phyloP scores from a whole-genome alignment of 1,284 basidiomycete species.

The Tilletia horrida region DNA sequence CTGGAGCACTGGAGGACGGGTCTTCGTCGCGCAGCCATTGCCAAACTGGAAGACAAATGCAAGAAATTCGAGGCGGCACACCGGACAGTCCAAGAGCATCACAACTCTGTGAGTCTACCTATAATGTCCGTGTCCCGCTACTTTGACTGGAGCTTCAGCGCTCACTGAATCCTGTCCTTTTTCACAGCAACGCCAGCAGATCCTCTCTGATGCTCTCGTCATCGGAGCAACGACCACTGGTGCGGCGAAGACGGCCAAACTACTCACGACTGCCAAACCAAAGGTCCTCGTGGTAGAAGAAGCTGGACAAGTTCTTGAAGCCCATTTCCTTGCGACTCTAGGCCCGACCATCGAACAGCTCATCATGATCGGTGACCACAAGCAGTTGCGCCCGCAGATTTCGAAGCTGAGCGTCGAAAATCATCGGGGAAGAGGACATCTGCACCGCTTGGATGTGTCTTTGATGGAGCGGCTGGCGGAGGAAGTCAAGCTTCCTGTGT shows the following conservation, averaged over 20 bases:
- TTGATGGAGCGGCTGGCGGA: slow-evolving; percentile 65
- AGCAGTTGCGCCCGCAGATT: slow-evolving; percentile 26
- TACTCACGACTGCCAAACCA: slow-evolving; percentile 24
- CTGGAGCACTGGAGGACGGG: slow-evolving; percentile 53
- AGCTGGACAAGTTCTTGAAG: slow-evolving; percentile 30
- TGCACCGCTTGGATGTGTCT: slow-evolving; percentile 65
- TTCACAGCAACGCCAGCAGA: background rate
- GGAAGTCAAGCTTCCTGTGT: slow-evolving; percentile 60
- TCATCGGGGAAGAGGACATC: slow-evolving; percentile 58
- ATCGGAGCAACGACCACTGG: slow-evolving; percentile 47
- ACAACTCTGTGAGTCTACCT: slow-evolving; percentile 3
- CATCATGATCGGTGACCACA: slow-evolving; percentile 29
- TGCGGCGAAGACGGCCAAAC: slow-evolving; percentile 34
- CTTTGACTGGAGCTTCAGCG: too few relatives aligned
- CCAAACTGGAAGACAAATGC: slow-evolving; percentile 55
- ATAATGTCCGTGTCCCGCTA: too few relatives aligned
- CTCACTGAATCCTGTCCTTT: background rate
- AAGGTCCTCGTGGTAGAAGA: slow-evolving; percentile 26
- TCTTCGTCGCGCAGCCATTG: slow-evolving; percentile 56
- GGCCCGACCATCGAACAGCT: slow-evolving; percentile 22
- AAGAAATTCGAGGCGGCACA: slow-evolving; percentile 42
- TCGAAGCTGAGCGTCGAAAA: slow-evolving; percentile 57
- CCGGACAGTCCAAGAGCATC: slow-evolving; percentile 53
- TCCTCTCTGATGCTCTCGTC: slow-evolving; percentile 18
- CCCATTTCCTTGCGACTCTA: slow-evolving; percentile 26